phyloP scores from a whole-genome alignment of 2,329 filamentous ascomycete species.

The Cladobotryum mycophilum region DNA sequence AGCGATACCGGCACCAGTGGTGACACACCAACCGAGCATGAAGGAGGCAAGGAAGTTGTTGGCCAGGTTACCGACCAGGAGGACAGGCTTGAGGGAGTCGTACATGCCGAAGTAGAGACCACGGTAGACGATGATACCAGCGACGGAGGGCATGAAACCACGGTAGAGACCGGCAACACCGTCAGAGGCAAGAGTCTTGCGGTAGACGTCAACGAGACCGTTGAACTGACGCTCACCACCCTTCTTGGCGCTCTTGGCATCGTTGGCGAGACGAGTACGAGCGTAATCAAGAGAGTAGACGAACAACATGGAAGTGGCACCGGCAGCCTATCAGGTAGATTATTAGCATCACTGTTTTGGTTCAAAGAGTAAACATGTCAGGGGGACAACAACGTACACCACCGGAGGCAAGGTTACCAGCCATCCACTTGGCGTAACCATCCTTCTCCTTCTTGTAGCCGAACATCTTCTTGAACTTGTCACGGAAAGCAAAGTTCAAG shows the following conservation, averaged over 20 bases:
- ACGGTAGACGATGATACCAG: conserved; percentile 99
- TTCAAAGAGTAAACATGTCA: background rate
- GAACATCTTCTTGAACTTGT: conserved; percentile 99
- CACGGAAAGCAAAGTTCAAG: conserved; percentile 99
- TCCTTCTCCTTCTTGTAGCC: conserved; percentile 99
- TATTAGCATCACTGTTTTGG: background rate
- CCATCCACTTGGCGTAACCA: conserved; percentile 98
- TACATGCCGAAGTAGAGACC: conserved; percentile 99
- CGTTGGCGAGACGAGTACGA: conserved; percentile 99
- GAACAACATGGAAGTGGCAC: conserved; percentile 99
- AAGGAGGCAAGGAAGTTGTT: conserved; percentile 99
- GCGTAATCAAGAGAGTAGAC: conserved; percentile 99
- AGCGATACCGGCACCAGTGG: conserved; percentile 99
- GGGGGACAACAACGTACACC: conserved; percentile 70
- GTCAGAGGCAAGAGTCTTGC: conserved; percentile 98
- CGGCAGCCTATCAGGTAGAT: conserved; percentile 61
- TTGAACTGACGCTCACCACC: conserved; percentile 99
- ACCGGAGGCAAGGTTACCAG: conserved; percentile 98
- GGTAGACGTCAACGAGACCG: conserved; percentile 98
- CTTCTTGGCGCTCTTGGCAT: conserved; percentile 96
- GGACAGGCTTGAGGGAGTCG: conserved; percentile 99
- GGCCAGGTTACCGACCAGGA: conserved; percentile 84
- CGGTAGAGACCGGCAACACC: conserved; percentile 99
- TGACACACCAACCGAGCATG: conserved; percentile 97
- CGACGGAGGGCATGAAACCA: conserved; percentile 99